Percentiles rank a stretch among this genome's conserved stretches.
Evolutionary conservation across 106 monocot genomes (phyloP).

Genomic region (Platanthera zijinensis): DNA sequence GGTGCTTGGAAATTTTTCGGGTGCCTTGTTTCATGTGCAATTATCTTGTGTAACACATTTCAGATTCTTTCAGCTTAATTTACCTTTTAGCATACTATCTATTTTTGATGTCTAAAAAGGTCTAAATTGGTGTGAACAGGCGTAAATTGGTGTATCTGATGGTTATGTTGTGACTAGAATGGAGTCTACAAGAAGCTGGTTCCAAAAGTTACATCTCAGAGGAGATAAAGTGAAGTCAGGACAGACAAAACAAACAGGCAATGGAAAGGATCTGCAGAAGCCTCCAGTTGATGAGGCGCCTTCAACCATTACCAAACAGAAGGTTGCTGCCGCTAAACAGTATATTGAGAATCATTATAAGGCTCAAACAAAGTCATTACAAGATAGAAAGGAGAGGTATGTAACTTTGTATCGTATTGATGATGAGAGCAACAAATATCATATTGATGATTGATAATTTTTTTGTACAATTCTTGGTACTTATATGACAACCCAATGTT

Average conservation of each 20-base stretch:
- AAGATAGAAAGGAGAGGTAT: conserved; percentile 88
- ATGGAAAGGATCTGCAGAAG: conserved; percentile 45
- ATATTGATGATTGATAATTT: neutral
- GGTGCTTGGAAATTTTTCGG: neutral
- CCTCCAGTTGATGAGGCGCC: conserved; percentile 78
- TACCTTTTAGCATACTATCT: neutral
- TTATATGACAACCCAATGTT: neutral
- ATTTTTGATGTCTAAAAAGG: neutral
- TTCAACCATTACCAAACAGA: conserved; percentile 79
- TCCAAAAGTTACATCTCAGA: conserved; percentile 65
- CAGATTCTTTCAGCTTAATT: neutral
- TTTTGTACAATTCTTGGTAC: neutral
- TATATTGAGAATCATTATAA: conserved; percentile 96
- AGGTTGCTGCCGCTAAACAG: conserved; percentile 88
- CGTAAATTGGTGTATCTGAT: conserved; percentile 13
- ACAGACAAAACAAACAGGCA: conserved; percentile 33
- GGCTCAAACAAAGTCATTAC: conserved; percentile 80
- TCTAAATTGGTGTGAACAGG: neutral
- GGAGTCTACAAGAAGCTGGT: conserved; percentile 94
- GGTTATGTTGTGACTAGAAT: conserved; percentile 36
- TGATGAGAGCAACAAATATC: neutral
- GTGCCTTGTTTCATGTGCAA: neutral
- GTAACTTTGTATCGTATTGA: neutral
- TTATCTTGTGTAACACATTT: neutral
- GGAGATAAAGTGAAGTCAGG: conserved; percentile 58